Evolutionary conservation across 73 alveolate genomes (phyloP).

Genomic region (Tetrahymena elliotti): DNA sequence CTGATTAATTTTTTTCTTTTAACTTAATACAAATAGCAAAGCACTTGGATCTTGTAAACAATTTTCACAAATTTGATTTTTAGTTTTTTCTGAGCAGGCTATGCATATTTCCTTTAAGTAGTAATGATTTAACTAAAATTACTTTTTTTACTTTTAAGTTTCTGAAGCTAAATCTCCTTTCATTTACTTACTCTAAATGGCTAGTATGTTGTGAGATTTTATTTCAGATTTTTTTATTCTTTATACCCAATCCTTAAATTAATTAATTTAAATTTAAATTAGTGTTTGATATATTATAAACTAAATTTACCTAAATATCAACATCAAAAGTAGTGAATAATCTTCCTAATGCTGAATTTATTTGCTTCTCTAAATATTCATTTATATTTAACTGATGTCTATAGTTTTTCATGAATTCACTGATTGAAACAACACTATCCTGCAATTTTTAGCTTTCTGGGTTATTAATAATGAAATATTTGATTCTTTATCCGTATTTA

Average conservation of each 20-base stretch:
- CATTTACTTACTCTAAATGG: not conserved
- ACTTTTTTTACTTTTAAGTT: not conserved
- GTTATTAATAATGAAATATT: constrained; percentile 53
- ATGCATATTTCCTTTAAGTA: not conserved
- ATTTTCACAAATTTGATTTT: not conserved
- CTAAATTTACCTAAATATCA: constrained; percentile 42
- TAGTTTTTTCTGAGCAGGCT: not conserved
- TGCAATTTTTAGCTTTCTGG: constrained; percentile 57
- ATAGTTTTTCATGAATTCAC: constrained; percentile 58
- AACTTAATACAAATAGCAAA: not conserved
- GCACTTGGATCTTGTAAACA: not conserved
- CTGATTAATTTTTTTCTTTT: not conserved
- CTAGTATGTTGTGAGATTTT: not conserved
- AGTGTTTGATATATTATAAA: constrained; percentile 13
- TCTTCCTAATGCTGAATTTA: constrained; percentile 67
- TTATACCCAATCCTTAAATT: constrained; percentile 10
- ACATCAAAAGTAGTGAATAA: constrained; percentile 65
- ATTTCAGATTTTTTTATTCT: constrained; percentile 21
- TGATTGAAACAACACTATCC: constrained; percentile 64
- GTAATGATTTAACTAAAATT: not conserved
- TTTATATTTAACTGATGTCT: constrained; percentile 49
- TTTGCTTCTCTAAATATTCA: constrained; percentile 54
- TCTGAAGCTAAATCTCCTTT: not conserved
- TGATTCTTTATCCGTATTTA: constrained; percentile 63
- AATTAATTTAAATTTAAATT: not conserved